Conservation (phyloP, 148 eudicot species). For the Camellia japonica region DNA sequence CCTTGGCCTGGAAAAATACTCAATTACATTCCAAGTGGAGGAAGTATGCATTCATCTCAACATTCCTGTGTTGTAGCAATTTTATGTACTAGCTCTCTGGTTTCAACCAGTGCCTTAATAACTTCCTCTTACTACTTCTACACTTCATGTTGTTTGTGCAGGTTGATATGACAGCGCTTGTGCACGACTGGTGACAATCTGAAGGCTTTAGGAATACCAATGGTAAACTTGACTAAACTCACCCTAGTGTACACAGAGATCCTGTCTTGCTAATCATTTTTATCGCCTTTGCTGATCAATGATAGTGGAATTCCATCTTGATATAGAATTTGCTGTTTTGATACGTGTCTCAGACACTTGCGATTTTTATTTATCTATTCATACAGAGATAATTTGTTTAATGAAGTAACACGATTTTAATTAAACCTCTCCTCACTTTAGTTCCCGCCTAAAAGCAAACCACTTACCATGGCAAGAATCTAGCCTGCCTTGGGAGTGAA, state of each 20-base stretch:
- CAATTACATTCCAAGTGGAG: slow-evolving; percentile 56
- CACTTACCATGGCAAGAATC: background rate
- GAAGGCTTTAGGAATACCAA: slow-evolving; percentile 61
- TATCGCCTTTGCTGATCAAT: slow-evolving; percentile 2
- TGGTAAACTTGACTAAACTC: slow-evolving; percentile 30
- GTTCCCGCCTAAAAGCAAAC: background rate
- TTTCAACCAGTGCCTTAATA: background rate
- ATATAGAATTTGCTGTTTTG: background rate
- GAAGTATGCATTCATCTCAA: slow-evolving; percentile 36
- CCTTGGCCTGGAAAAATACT: slow-evolving; percentile 58
- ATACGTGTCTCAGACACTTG: background rate
- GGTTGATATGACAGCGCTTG: slow-evolving; percentile 66
- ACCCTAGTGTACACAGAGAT: background rate
- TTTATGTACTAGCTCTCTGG: background rate
- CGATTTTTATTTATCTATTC: background rate
- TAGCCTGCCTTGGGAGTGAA: background rate
- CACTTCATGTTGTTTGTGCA: slow-evolving; percentile 20
- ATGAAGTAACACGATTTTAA: background rate
- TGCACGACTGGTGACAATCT: slow-evolving; percentile 60
- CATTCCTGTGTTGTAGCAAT: background rate
- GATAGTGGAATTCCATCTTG: background rate
- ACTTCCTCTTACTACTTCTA: background rate
- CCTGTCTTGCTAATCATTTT: background rate
- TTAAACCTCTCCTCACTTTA: background rate
- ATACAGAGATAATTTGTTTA: background rate